Evolutionary conservation across 106 monocot species (phyloP).

Genomic region (Narthecium ossifragum): DNA sequence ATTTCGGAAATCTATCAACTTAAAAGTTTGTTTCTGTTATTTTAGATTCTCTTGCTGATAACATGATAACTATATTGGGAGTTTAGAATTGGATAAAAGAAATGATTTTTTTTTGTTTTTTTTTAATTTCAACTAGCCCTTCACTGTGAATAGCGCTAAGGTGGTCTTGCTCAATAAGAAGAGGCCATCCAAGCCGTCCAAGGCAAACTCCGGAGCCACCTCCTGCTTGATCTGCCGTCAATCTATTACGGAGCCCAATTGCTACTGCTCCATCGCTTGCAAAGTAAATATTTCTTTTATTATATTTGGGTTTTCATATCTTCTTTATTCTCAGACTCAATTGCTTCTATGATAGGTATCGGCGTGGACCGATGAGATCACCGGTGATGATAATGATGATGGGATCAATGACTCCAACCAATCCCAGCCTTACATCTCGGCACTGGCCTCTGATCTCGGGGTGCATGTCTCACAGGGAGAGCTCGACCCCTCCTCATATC

Average conservation of each 20-base stretch:
- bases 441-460: no score
- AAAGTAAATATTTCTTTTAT: no score
- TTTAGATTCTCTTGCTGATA: background rate
- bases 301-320: no score
- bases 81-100: background rate
- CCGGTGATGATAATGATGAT: no score
- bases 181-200: slow-evolving; percentile 30
- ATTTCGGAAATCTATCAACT: background rate
- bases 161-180: slow-evolving; percentile 45
- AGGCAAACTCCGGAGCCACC: background rate
- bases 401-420: no score
- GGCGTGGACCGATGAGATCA: no score
- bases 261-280: slow-evolving; percentile 57
- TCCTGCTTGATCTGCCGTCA: slow-evolving; percentile 29
- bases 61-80: background rate
- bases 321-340: no score
- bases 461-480: no score
- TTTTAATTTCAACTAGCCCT: slow-evolving; percentile 16
- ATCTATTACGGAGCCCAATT: slow-evolving; percentile 23
- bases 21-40: background rate
- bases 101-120: background rate
- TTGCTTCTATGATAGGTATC: no score
- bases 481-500: no score
- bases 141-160: slow-evolving; percentile 43
- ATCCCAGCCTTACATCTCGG: no score